Evolutionary conservation across 257 asterid species (phyloP).

Genomic region (Lantana camara): DNA sequence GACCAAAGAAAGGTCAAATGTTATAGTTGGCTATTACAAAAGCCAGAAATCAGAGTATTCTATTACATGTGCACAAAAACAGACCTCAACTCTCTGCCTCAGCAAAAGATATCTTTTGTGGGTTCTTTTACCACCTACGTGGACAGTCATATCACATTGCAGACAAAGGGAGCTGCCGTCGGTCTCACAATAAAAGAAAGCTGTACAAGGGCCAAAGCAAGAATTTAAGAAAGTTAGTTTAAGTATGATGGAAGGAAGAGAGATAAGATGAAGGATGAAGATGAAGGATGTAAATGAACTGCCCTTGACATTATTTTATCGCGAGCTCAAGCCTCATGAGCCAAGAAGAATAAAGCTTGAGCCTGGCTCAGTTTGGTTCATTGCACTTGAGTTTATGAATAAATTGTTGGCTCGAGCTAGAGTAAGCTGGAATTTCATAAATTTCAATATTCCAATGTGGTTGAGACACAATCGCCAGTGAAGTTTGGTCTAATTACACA

Average conservation of each 20-base stretch:
- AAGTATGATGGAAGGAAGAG: constrained; percentile 26
- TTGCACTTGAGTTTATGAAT: too few species aligned
- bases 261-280: neutral
- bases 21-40: neutral
- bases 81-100: constrained; percentile 96
- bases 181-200: constrained; percentile 94
- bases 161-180: constrained; percentile 96
- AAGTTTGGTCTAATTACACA: too few species aligned
- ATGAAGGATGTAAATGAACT: too few species aligned
- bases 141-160: constrained; percentile 94
- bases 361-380: too few species aligned
- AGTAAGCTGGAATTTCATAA: too few species aligned
- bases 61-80: constrained; percentile 42
- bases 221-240: constrained; percentile 12
- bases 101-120: constrained; percentile 87
- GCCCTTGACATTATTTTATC: too few species aligned
- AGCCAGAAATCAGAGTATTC: constrained; percentile 14
- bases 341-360: too few species aligned
- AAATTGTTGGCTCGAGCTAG: too few species aligned
- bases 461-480: too few species aligned
- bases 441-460: too few species aligned
- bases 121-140: constrained; percentile 97
- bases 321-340: too few species aligned
- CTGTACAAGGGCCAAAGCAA: constrained; percentile 44
- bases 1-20: constrained; percentile 19